A percentile compares a stretch with the other conserved stretches of the same genome.
Conservation (phyloP, 73 alveolate genomes). For the Blepharisma japonicum region DNA sequence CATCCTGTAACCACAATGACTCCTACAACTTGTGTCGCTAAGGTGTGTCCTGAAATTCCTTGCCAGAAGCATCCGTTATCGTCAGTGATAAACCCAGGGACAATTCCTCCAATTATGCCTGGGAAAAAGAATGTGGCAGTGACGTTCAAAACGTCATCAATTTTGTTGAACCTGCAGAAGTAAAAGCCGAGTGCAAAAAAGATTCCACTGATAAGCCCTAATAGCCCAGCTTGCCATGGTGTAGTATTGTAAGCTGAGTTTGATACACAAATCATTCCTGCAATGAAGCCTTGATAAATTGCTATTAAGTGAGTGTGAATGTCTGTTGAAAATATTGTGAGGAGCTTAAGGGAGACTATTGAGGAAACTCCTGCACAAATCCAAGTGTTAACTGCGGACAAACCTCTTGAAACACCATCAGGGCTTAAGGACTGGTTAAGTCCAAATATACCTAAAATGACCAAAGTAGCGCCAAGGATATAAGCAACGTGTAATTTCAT, state of each 20-base stretch:
- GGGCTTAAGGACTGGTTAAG: not conserved
- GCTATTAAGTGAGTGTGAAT: not conserved
- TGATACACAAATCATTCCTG: not conserved
- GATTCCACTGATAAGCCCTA: slow-evolving; percentile 9
- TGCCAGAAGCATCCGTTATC: not conserved
- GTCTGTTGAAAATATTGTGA: not conserved
- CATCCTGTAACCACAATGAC: not conserved
- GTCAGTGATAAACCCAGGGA: slow-evolving; percentile 9
- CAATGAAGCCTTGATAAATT: not conserved
- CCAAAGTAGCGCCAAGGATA: not conserved
- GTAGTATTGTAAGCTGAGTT: not conserved
- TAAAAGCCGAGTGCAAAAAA: not conserved
- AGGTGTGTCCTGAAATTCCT: not conserved
- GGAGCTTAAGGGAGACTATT: not conserved
- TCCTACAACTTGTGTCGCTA: slow-evolving; percentile 7
- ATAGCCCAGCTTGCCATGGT: not conserved
- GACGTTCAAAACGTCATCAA: not conserved
- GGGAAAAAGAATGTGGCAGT: not conserved
- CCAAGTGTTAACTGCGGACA: not conserved
- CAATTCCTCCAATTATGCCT: not conserved
- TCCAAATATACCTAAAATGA: not conserved
- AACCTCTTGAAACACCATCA: not conserved
- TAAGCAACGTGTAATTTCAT: not conserved
- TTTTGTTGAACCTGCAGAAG: not conserved
- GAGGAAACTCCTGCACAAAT: slow-evolving; percentile 9